These are phyloP conservation scores for Diaporthe velutina DNA, from an alignment of 2,329 filamentous ascomycete species.

Conservation along the genomic window DNA sequence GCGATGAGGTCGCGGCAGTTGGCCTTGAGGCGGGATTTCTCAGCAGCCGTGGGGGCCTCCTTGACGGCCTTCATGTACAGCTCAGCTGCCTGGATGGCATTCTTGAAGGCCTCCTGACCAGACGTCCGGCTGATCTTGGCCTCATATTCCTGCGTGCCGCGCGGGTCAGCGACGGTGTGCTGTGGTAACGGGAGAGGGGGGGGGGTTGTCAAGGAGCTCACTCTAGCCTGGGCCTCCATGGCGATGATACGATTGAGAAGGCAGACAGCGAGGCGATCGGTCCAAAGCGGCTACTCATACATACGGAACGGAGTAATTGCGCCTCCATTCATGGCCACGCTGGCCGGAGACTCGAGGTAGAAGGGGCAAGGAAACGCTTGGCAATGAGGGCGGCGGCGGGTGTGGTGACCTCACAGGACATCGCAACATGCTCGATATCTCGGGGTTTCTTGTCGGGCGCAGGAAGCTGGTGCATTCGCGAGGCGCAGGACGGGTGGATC, in stretches of 20 bases:
- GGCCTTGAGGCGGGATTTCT: conserved; percentile 75
- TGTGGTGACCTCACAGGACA: conserved; percentile 19
- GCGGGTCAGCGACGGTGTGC: conserved; percentile 11
- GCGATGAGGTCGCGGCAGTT: conserved; percentile 79
- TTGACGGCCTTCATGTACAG: conserved; percentile 83
- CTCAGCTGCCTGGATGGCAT: conserved; percentile 83
- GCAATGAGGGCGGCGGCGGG: conserved; percentile 10
- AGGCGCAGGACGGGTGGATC: conserved; percentile 27
- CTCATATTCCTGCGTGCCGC: conserved; percentile 62
- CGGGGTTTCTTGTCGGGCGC: conserved; percentile 12
- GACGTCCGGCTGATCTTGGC: conserved; percentile 61
- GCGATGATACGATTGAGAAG: neutral
- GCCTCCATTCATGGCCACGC: conserved; percentile 14
- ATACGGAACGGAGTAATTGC: conserved; percentile 3
- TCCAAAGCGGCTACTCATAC: conserved; percentile 6
- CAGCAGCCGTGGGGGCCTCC: conserved; percentile 69
- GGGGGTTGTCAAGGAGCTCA: neutral
- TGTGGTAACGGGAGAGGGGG: neutral
- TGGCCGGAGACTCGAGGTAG: conserved; percentile 3
- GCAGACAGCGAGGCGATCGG: neutral
- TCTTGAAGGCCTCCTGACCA: conserved; percentile 76
- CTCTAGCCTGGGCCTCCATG: conserved; percentile 39
- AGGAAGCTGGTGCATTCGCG: conserved; percentile 20
- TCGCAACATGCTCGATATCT: conserved; percentile 29
- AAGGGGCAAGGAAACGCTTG: conserved; percentile 9